Percentiles rank a stretch among this genome's conserved stretches.
Conservation (phyloP, 805 yeast species). For the Schwanniomyces sp. region DNA sequence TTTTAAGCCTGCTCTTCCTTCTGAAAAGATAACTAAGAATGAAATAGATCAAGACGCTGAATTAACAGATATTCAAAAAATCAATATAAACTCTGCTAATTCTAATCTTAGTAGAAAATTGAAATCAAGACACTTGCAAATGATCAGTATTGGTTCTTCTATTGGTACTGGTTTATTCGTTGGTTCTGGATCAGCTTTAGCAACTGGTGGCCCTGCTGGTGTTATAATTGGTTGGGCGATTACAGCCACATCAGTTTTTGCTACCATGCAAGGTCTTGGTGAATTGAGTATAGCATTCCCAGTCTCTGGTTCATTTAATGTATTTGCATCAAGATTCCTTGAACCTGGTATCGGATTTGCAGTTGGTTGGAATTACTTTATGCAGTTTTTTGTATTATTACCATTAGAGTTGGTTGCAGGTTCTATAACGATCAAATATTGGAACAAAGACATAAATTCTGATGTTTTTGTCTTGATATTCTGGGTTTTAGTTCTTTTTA, state of each 20-base stretch:
- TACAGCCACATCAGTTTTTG: conserved; percentile 54
- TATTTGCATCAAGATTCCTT: conserved; percentile 58
- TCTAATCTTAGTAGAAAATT: conserved; percentile 9
- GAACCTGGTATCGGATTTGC: conserved; percentile 62
- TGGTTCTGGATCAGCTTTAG: conserved; percentile 49
- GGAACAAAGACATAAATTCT: conserved; percentile 8
- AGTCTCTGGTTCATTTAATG: conserved; percentile 62
- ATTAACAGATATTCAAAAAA: conserved; percentile 27
- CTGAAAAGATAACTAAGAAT: conserved; percentile 7
- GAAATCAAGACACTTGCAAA: conserved; percentile 59
- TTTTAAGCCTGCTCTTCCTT: conserved; percentile 32
- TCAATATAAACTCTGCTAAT: conserved; percentile 40
- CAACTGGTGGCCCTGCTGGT: conserved; percentile 65
- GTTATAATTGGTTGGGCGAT: conserved; percentile 54
- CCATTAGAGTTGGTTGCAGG: conserved; percentile 4
- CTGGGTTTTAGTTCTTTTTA: conserved; percentile 2
- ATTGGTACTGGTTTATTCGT: conserved; percentile 70
- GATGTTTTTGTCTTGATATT: conserved; percentile 8
- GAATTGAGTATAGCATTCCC: conserved; percentile 63
- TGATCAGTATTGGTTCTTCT: conserved; percentile 68
- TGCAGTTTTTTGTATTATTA: conserved; percentile 4
- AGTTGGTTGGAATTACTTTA: conserved; percentile 29
- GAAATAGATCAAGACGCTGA: conserved; percentile 14
- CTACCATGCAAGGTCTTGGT: conserved; percentile 53
- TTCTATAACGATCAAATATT: conserved; percentile 7